Percentiles rank a stretch among this genome's conserved stretches.
These are phyloP conservation scores for Cadophora sp. DNA, from an alignment of 2,329 filamentous ascomycete species.

Conservation along the genomic window DNA sequence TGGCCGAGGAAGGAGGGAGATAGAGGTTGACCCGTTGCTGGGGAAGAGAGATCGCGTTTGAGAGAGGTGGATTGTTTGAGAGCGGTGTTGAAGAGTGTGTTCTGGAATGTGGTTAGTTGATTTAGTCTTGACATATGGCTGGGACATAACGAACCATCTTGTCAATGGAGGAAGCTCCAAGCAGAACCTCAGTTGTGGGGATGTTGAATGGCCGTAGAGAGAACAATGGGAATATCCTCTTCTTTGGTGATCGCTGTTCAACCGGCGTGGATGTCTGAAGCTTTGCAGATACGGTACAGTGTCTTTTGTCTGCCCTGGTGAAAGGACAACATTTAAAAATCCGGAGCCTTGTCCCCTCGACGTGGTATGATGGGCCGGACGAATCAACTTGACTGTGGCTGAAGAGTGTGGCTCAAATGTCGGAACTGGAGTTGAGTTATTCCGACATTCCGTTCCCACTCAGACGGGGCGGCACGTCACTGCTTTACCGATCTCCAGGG, in stretches of 20 bases:
- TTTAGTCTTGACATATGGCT: background rate
- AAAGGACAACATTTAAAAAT: slow-evolving; percentile 19
- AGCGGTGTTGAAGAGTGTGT: slow-evolving; percentile 84
- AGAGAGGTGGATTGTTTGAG: slow-evolving; percentile 84
- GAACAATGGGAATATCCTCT: background rate
- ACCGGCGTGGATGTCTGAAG: background rate
- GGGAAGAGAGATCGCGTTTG: slow-evolving; percentile 75
- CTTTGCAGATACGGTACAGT: slow-evolving; percentile 10
- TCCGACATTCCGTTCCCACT: background rate
- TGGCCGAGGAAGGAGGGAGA: slow-evolving; percentile 72
- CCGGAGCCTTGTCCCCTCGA: slow-evolving; percentile 18
- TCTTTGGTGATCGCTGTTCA: background rate
- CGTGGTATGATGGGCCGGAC: slow-evolving; percentile 1
- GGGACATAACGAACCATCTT: slow-evolving; percentile 31
- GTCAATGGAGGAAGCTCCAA: slow-evolving; percentile 11
- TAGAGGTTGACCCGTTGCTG: slow-evolving; percentile 64
- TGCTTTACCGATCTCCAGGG: slow-evolving; percentile 15
- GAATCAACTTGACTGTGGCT: slow-evolving; percentile 14
- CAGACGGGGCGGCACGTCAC: slow-evolving; percentile 5
- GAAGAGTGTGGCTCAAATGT: background rate
- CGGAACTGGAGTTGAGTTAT: background rate
- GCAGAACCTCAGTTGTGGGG: background rate
- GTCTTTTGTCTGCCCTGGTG: background rate
- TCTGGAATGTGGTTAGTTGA: slow-evolving; percentile 56
- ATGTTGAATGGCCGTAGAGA: background rate